Conservation (phyloP, 2,329 filamentous ascomycete genomes). For the Colletotrichum chlorophyti region DNA sequence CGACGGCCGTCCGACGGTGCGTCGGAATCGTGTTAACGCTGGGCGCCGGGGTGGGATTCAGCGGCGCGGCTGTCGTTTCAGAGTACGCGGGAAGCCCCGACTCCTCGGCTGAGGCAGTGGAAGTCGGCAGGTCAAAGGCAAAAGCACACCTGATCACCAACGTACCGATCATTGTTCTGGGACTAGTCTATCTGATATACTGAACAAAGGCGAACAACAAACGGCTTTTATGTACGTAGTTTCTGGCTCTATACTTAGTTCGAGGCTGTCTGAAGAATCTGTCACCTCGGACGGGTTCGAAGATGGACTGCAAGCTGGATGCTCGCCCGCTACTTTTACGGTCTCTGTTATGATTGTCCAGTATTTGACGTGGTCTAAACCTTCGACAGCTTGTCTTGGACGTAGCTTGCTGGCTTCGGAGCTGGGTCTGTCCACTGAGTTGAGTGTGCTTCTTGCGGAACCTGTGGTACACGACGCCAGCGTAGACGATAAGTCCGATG, state of each 20-base stretch:
- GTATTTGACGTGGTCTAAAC: no score
- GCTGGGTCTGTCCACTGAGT: neutral
- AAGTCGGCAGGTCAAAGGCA: slow-evolving; percentile 10
- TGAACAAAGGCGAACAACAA: no score
- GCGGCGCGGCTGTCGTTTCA: slow-evolving; percentile 11
- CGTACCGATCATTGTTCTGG: slow-evolving; percentile 17
- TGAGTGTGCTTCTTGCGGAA: slow-evolving; percentile 27
- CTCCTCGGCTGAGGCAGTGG: slow-evolving; percentile 1
- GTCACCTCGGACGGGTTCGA: no score
- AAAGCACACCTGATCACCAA: slow-evolving; percentile 13
- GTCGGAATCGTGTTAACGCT: slow-evolving; percentile 18
- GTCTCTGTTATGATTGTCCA: no score
- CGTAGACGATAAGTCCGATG: slow-evolving; percentile 41
- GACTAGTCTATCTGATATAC: neutral
- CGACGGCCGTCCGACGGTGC: slow-evolving; percentile 9
- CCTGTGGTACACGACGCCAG: slow-evolving; percentile 38
- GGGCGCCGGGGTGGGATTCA: slow-evolving; percentile 13
- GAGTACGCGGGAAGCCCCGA: slow-evolving; percentile 7
- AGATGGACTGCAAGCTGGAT: no score
- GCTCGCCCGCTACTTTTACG: no score
- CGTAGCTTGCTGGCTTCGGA: no score
- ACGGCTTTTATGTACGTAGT: no score
- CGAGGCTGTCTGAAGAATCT: no score
- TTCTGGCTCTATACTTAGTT: no score
- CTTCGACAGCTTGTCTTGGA: no score